Evolutionary conservation across 1,284 basidiomycete genomes (phyloP).

Genomic region (Naganishia cerealis): DNA sequence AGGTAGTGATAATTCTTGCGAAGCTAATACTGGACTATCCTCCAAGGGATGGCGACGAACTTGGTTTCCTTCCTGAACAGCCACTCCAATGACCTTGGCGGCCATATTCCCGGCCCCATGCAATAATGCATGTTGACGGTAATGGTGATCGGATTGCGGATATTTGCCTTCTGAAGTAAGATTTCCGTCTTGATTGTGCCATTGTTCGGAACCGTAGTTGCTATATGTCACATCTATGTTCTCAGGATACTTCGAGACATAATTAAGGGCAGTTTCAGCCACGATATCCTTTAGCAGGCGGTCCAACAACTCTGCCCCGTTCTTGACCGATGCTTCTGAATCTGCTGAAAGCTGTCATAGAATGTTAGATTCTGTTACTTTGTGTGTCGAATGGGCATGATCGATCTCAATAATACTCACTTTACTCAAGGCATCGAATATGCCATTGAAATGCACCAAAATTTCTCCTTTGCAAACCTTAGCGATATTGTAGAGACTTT

Average conservation of each 20-base stretch:
- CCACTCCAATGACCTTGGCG: constrained; percentile 55
- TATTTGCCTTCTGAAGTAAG: constrained; percentile 59
- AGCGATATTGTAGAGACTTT: constrained; percentile 96
- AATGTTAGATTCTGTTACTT: not conserved
- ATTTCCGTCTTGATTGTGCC: constrained; percentile 19
- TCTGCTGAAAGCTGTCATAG: constrained; percentile 81
- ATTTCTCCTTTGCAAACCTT: constrained; percentile 98
- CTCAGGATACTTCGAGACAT: constrained; percentile 84
- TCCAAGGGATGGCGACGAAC: constrained; percentile 34
- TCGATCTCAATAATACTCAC: constrained; percentile 56
- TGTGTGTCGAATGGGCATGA: not conserved
- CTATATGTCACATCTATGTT: constrained; percentile 41
- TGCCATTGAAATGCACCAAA: constrained; percentile 94
- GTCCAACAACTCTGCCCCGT: constrained; percentile 97
- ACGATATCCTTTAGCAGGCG: constrained; percentile 96
- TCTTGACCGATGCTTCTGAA: constrained; percentile 94
- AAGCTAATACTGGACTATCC: constrained; percentile 29
- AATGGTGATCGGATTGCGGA: constrained; percentile 56
- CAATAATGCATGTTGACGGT: constrained; percentile 43
- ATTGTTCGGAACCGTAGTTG: constrained; percentile 29
- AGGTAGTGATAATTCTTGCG: constrained; percentile 13
- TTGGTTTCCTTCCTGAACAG: constrained; percentile 15
- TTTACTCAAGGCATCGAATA: constrained; percentile 95
- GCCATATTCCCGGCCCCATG: constrained; percentile 42
- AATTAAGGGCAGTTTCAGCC: constrained; percentile 90